Evolutionary conservation across 2,329 filamentous ascomycete genomes (phyloP), one percentile per base, ranked within the genome.

Genomic region (Endothia cerciana): DNA sequence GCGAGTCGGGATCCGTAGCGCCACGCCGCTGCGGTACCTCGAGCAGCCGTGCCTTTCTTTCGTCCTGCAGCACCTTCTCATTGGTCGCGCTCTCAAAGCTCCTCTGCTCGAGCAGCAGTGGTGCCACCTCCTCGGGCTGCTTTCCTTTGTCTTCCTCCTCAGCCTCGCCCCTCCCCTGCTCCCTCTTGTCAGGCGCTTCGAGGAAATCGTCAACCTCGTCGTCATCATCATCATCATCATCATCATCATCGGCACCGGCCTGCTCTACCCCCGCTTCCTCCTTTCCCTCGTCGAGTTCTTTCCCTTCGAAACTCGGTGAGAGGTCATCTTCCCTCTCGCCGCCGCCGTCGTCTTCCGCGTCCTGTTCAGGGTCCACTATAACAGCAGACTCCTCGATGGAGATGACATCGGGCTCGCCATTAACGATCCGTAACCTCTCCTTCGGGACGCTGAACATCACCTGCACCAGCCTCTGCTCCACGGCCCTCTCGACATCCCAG

Each of bases 401-500:
- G 64, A 78, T 80, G 65, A 75, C 75, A 69, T 82, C 80, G 41
- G 82, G 74, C 69, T 90, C 90, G 60, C 87, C 89, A 75, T 98
- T 98, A 25, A 97, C 94, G n/a, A 98, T 93, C 33, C 94, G 82
- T 69, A 98, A 78, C 71, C 88, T 87, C 77, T 94, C 91, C 76
- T 90, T 93, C 2, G 95, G 94, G 67, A 97, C 93, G 0, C 94
- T 97, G 77, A 97, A 98, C 87, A 97, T 95, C 73, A 93, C 86
- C 76, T 94, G 91, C 68, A 94, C 91, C 10, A 91, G 81, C 28
- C 90, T 80, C 66, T 85, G 85, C 78, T 92, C 89, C 1, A 90
- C 86, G 2, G 91, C 90, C 64, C 85, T 82, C 75, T 94, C 91
- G 47, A 94, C 87, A 71, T 93, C 91, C 91, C 91, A 92, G 63